phyloP scores from a whole-genome alignment of 306 rosid genomes.

The Cicer pinnatifidum region DNA sequence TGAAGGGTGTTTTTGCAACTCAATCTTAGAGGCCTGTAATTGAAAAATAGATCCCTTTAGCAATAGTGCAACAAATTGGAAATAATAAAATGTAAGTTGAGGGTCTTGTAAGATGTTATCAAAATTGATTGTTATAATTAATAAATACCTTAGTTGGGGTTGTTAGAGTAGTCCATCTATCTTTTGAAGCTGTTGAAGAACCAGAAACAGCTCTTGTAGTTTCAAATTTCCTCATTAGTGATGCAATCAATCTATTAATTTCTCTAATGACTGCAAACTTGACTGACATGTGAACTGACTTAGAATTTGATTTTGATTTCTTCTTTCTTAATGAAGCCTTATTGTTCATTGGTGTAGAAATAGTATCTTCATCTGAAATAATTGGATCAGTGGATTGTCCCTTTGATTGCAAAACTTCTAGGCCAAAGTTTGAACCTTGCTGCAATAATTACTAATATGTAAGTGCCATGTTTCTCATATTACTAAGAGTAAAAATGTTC shows the following conservation, averaged over 20 bases:
- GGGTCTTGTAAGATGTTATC: background rate
- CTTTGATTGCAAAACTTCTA: slow-evolving; percentile 43
- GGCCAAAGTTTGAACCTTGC: slow-evolving; percentile 45
- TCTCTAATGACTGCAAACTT: slow-evolving; percentile 67
- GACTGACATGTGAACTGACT: slow-evolving; percentile 60
- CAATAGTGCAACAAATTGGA: background rate
- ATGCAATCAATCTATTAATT: slow-evolving; percentile 61
- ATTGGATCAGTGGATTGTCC: slow-evolving; percentile 43
- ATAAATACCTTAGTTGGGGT: slow-evolving; percentile 63
- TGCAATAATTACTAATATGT: slow-evolving; percentile 37
- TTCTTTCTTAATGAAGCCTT: slow-evolving; percentile 49
- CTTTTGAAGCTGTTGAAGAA: slow-evolving; percentile 62
- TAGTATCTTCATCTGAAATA: slow-evolving; percentile 36
- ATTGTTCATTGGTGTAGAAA: slow-evolving; percentile 52
- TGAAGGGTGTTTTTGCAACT: slow-evolving; percentile 50
- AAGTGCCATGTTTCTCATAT: background rate
- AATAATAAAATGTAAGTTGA: background rate
- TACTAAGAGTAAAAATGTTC: background rate
- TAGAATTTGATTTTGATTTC: slow-evolving; percentile 60
- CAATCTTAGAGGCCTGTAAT: slow-evolving; percentile 59
- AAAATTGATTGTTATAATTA: background rate
- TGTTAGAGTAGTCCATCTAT: slow-evolving; percentile 57
- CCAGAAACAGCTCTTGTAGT: slow-evolving; percentile 56
- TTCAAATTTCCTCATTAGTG: slow-evolving; percentile 71
- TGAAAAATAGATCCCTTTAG: slow-evolving; percentile 26